Evolutionary conservation across 306 rosid species (phyloP).

Genomic region (Citrullus amarus): DNA sequence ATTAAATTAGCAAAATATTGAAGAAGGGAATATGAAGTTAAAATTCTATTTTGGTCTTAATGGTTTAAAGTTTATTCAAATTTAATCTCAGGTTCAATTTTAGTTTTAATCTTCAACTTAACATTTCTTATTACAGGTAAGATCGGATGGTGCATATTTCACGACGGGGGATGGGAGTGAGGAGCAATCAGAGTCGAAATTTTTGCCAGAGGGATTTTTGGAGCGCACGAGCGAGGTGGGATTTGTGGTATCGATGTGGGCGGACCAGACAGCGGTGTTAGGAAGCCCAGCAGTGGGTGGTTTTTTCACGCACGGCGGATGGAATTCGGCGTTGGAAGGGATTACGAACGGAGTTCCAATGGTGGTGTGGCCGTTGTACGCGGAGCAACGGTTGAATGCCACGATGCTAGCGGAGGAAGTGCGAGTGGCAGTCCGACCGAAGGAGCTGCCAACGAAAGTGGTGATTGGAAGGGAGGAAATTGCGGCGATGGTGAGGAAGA

Average conservation of each 20-base stretch:
- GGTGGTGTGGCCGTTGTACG: slow-evolving; percentile 42
- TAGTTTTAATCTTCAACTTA: too few relatives aligned
- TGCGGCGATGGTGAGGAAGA: slow-evolving; percentile 23
- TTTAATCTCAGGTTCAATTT: too few relatives aligned
- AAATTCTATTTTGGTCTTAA: too few relatives aligned
- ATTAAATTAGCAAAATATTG: too few relatives aligned
- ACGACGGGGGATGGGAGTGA: not conserved
- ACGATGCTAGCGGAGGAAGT: slow-evolving; percentile 28
- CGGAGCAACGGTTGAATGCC: slow-evolving; percentile 43
- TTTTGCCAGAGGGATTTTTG: slow-evolving; percentile 35
- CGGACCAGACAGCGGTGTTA: slow-evolving; percentile 26
- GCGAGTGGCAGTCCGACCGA: slow-evolving; percentile 18
- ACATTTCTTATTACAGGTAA: too few relatives aligned
- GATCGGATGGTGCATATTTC: slow-evolving; percentile 14
- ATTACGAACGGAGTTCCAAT: slow-evolving; percentile 30
- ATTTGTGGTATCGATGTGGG: slow-evolving; percentile 21
- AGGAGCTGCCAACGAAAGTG: slow-evolving; percentile 17
- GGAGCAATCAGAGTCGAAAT: not conserved
- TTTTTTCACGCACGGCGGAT: slow-evolving; percentile 31
- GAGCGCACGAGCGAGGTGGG: slow-evolving; percentile 20
- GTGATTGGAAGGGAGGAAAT: slow-evolving; percentile 40
- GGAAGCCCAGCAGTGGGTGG: slow-evolving; percentile 30
- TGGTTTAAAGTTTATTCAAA: too few relatives aligned
- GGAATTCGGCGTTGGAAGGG: slow-evolving; percentile 36
- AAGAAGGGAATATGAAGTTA: too few relatives aligned